These are phyloP conservation scores for Taphrina confusa DNA, from an alignment of 1,139 yeast genomes.

Conservation along the genomic window DNA sequence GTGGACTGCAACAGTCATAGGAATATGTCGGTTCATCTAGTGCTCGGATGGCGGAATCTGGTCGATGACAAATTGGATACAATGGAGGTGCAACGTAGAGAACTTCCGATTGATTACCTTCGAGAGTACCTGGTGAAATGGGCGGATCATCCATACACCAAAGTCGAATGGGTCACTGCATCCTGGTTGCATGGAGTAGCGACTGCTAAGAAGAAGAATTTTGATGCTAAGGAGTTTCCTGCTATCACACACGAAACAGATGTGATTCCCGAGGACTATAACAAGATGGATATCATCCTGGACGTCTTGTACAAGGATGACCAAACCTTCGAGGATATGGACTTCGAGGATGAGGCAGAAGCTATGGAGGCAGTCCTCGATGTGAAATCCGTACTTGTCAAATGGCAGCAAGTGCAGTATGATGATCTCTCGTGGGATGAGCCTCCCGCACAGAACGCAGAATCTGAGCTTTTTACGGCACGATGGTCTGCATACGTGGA, in stretches of 20 bases:
- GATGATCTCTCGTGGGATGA: slow-evolving; percentile 39
- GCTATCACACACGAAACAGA: slow-evolving; percentile 25
- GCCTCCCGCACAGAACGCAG: slow-evolving; percentile 22
- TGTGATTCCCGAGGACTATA: slow-evolving; percentile 38
- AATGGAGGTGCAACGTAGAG: slow-evolving; percentile 13
- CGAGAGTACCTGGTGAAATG: slow-evolving; percentile 40
- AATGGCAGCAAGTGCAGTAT: slow-evolving; percentile 40
- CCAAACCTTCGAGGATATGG: slow-evolving; percentile 32
- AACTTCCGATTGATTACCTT: slow-evolving; percentile 16
- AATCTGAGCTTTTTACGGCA: neutral
- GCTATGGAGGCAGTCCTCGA: slow-evolving; percentile 36
- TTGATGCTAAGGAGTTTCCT: slow-evolving; percentile 36
- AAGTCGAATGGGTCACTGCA: slow-evolving; percentile 40
- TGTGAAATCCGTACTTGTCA: slow-evolving; percentile 36
- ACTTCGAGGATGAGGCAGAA: slow-evolving; percentile 36
- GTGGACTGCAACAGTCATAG: slow-evolving; percentile 21
- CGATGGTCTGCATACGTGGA: slow-evolving; percentile 36
- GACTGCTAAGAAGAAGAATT: slow-evolving; percentile 30
- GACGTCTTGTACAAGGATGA: slow-evolving; percentile 36
- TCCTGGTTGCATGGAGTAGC: slow-evolving; percentile 39
- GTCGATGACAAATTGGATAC: slow-evolving; percentile 15
- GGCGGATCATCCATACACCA: slow-evolving; percentile 37
- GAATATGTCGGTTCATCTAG: slow-evolving; percentile 7
- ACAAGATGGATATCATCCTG: slow-evolving; percentile 37
- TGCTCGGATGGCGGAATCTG: slow-evolving; percentile 26